Conservation (phyloP, 768 basidiomycete species). For the Cubamyces lactineus region DNA sequence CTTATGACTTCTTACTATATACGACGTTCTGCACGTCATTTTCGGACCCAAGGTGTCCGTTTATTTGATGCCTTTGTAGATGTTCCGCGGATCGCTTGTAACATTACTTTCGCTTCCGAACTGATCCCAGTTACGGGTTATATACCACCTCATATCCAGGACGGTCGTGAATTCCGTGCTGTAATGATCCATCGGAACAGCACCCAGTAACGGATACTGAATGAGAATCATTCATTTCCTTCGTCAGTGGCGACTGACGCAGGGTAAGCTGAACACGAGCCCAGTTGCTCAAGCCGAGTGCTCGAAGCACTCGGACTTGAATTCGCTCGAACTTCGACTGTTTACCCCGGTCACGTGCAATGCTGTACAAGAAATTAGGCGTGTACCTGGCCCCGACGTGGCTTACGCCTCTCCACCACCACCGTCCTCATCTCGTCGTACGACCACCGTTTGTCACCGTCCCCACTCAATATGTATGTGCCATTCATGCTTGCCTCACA, state of each 20-base stretch:
- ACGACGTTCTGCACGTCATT: not conserved
- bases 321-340: too few species aligned
- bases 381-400: slow-evolving; percentile 20
- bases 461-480: slow-evolving; percentile 14
- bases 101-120: not conserved
- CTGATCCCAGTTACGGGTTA: not conserved
- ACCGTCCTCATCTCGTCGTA: not conserved
- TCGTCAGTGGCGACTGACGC: too few species aligned
- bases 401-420: slow-evolving; percentile 18
- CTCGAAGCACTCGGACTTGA: too few species aligned
- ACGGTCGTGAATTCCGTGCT: too few species aligned
- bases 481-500: not conserved
- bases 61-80: slow-evolving; percentile 2
- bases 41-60: not conserved
- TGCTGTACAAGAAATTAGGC: slow-evolving; percentile 13
- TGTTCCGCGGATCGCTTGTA: slow-evolving; percentile 1
- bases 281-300: too few species aligned
- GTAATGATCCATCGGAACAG: too few species aligned
- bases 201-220: too few species aligned
- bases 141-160: slow-evolving; percentile 1
- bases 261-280: too few species aligned
- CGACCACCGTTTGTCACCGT: slow-evolving; percentile 6
- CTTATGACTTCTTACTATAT: slow-evolving; percentile 2
- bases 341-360: slow-evolving; percentile 7
- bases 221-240: too few species aligned